Evolutionary conservation across 2,329 filamentous ascomycete genomes (phyloP).

Genomic region (Podosphaera xanthii): DNA sequence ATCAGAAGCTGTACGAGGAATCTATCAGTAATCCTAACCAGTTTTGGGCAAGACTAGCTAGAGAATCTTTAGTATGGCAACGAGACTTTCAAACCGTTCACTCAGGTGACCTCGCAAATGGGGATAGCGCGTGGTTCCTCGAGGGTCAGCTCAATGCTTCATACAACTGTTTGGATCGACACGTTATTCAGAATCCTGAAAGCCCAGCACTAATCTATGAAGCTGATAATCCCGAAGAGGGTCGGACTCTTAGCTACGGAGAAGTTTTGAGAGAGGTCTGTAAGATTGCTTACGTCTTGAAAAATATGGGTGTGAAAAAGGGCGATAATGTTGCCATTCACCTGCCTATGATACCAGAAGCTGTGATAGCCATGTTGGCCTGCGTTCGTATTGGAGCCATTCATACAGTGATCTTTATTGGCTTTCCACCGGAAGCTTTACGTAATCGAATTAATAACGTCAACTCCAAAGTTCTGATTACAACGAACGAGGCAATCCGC

Average conservation of each 20-base stretch:
- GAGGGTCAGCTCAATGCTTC: slow-evolving; percentile 87
- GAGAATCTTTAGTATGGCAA: slow-evolving; percentile 77
- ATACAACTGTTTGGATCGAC: slow-evolving; percentile 92
- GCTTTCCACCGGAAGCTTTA: slow-evolving; percentile 89
- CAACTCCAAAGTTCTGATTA: slow-evolving; percentile 82
- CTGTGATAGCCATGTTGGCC: slow-evolving; percentile 72
- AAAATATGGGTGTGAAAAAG: slow-evolving; percentile 89
- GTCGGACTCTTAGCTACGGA: slow-evolving; percentile 75
- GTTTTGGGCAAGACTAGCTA: slow-evolving; percentile 75
- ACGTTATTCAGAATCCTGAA: slow-evolving; percentile 85
- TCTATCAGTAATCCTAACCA: slow-evolving; percentile 74
- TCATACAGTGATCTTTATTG: slow-evolving; percentile 93
- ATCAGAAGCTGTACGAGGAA: slow-evolving; percentile 48
- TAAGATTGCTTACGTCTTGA: slow-evolving; percentile 69
- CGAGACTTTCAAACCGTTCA: slow-evolving; percentile 79
- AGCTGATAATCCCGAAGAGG: slow-evolving; percentile 71
- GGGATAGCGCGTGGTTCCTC: slow-evolving; percentile 84
- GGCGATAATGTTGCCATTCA: slow-evolving; percentile 95
- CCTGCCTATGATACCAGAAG: slow-evolving; percentile 96
- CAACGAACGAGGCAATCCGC: slow-evolving; percentile 90
- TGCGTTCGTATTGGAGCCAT: slow-evolving; percentile 82
- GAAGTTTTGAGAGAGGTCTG: slow-evolving; percentile 88
- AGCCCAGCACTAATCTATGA: slow-evolving; percentile 96
- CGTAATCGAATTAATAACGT: slow-evolving; percentile 87
- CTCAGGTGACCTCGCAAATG: slow-evolving; percentile 49